phyloP scores from a whole-genome alignment of 257 asterid genomes.

The Rehmannia glutinosa region DNA sequence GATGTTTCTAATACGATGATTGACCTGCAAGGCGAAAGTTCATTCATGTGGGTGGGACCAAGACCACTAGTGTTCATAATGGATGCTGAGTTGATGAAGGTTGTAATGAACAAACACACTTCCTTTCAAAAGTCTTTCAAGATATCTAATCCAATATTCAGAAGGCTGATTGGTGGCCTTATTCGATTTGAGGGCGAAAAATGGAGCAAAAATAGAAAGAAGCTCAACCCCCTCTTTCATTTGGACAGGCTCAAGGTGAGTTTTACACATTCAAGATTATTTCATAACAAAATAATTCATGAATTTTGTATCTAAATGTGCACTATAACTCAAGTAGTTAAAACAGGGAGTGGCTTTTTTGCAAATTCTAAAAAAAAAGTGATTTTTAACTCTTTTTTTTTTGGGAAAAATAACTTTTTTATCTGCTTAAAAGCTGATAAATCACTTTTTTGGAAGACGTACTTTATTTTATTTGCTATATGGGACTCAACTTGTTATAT shows the following conservation, averaged over 20 bases:
- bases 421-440: too few relatives aligned
- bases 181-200: conserved; percentile 21
- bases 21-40: conserved; percentile 9
- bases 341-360: too few relatives aligned
- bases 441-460: too few relatives aligned
- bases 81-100: conserved; percentile 18
- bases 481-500: too few relatives aligned
- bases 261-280: neutral
- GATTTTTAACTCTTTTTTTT: too few relatives aligned
- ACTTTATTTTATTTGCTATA: too few relatives aligned
- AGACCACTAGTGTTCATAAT: conserved; percentile 20
- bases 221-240: conserved; percentile 18
- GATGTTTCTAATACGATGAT: neutral
- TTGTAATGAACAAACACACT: conserved; percentile 18
- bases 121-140: conserved; percentile 16
- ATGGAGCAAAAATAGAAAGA: conserved; percentile 24
- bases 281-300: too few relatives aligned
- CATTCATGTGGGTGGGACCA: conserved; percentile 29
- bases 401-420: too few relatives aligned
- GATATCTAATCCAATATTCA: conserved; percentile 13
- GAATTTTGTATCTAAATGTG: too few relatives aligned
- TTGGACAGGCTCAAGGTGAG: conserved; percentile 25
- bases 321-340: too few relatives aligned
- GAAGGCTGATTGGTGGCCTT: conserved; percentile 12
- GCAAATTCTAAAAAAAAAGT: too few relatives aligned